Percentiles rank a stretch among this genome's conserved stretches.
Conservation (phyloP, 768 basidiomycete species). For the Rhodotorula graminis region DNA sequence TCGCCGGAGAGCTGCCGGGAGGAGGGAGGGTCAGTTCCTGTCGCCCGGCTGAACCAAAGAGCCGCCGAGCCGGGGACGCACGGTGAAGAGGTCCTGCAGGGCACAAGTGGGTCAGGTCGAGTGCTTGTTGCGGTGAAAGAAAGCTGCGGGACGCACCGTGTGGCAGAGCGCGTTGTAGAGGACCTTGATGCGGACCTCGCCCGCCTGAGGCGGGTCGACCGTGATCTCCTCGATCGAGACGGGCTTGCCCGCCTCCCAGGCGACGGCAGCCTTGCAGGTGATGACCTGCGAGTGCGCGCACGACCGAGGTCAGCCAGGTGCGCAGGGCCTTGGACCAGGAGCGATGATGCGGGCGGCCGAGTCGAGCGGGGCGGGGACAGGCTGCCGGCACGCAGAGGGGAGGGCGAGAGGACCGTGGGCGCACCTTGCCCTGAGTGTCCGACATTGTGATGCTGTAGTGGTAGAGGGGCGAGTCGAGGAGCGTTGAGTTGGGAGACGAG, state of each 20-base stretch:
- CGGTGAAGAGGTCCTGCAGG: constrained; percentile 36
- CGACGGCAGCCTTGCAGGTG: constrained; percentile 54
- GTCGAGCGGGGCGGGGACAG: too few species aligned
- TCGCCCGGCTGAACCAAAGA: background rate
- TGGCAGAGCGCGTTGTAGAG: constrained; percentile 95
- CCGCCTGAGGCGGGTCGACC: constrained; percentile 80
- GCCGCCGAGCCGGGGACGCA: background rate
- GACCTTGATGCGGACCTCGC: constrained; percentile 91
- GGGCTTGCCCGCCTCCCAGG: constrained; percentile 85
- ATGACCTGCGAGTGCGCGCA: constrained; percentile 16
- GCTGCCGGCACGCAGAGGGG: background rate
- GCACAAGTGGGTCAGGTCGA: background rate
- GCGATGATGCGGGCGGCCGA: background rate
- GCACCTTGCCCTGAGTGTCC: constrained; percentile 33
- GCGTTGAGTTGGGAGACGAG: background rate
- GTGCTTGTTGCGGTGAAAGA: accelerated
- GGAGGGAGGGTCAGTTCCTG: background rate
- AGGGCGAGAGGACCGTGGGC: background rate
- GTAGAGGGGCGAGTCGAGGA: background rate
- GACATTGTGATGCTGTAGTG: constrained; percentile 10
- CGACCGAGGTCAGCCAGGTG: background rate
- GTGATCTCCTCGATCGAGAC: constrained; percentile 87
- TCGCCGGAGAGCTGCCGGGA: constrained; percentile 35
- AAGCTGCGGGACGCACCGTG: constrained; percentile 53
- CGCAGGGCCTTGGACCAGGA: background rate